Evolutionary conservation across 2,329 filamentous ascomycete species (phyloP), one percentile per base, ranked within the genome.

Genomic region (Arthroderma sp.): DNA sequence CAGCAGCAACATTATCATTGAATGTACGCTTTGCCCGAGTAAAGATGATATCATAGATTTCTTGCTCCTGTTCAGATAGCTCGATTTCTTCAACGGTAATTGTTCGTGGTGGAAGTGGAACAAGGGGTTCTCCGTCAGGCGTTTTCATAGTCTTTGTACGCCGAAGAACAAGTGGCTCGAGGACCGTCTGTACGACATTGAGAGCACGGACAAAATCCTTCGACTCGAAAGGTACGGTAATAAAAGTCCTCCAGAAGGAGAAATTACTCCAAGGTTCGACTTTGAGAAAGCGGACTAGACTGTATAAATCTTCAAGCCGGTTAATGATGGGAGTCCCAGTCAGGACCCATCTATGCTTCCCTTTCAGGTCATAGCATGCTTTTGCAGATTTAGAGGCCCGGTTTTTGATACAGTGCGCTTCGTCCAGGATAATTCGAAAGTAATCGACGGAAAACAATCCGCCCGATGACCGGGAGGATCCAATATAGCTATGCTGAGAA

Each of bases 231-330:
- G 91, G 91, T 1, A 94, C 81, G 0, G 91, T 98, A 57, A 98
- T 96, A 61, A 98, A 98, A 0, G 91, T 96, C 60, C 88, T 88
- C 91, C 91, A 98, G 66, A 94, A 98, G 0, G 88, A 94, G 62
- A 98, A 98, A 61, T 96, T 96, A 57, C 83, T 91, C 91, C 91
- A 98, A 0, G 91, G 91, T 60, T 96, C 89, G 3, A 98, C 91
- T 46, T 85, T 81, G 7, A 98, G 69, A 64, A 96, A 98, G 3
- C 85, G 80, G 8, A 96, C 85, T 33, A 98, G 67, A 57, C 85
- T 94, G 66, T 95, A 96, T 9, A 98, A 68, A 62, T 96, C 91
- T 61, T 96, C 89, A 0, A 98, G 72, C 37, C 86, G 81, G 61
- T 98, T 98, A 53, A 98, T 89, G 46, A 98, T 96, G 0, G 91